phyloP scores from a whole-genome alignment of 2,329 filamentous ascomycete species.

The Ascochyta viciae-villosae region DNA sequence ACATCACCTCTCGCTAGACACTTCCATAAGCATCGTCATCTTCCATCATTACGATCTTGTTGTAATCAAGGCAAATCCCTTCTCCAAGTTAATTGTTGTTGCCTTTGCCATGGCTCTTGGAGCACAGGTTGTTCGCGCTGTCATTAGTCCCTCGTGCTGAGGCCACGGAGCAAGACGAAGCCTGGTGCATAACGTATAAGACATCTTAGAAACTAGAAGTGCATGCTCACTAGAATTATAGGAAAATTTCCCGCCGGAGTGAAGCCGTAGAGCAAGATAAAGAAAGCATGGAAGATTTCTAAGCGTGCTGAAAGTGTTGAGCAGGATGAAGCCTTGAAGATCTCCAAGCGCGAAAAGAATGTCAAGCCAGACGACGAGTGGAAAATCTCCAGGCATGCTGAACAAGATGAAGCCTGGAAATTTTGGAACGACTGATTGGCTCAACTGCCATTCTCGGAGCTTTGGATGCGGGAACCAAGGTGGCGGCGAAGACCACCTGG shows the following conservation, averaged over 20 bases:
- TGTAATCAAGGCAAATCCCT: background rate
- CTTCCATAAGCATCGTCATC: background rate
- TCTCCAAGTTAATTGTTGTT: background rate
- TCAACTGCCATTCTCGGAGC: background rate
- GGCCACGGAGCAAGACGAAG: slow-evolving; percentile 1
- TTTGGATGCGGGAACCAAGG: background rate
- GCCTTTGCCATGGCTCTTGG: slow-evolving; percentile 1
- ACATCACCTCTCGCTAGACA: background rate
- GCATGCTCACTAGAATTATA: background rate
- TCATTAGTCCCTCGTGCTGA: background rate
- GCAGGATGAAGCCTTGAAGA: background rate
- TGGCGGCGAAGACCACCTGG: background rate
- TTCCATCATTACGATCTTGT: too few relatives aligned
- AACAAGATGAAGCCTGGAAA: background rate
- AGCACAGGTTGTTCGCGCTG: background rate
- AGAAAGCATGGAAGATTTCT: background rate
- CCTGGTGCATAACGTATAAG: background rate
- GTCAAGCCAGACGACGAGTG: background rate
- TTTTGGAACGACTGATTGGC: background rate
- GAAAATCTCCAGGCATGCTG: background rate
- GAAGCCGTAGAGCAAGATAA: background rate
- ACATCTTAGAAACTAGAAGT: background rate
- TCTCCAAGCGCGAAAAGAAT: background rate
- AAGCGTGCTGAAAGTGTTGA: background rate
- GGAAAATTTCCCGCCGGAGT: background rate